Evolutionary conservation across 352 stramenopile species (phyloP).

Genomic region (Aphanomyces invadans): DNA sequence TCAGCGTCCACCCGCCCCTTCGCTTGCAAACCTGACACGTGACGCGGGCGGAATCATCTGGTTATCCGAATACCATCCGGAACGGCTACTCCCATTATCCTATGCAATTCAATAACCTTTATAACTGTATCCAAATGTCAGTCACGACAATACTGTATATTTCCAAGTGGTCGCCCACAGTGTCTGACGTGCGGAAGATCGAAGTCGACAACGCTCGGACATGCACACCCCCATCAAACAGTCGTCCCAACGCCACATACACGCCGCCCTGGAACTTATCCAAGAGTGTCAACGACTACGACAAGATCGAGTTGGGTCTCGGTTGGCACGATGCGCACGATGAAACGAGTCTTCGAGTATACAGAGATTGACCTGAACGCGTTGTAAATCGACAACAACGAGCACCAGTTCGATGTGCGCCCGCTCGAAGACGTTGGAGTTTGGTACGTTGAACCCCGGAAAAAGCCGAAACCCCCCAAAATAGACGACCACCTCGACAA

Average conservation of each 20-base stretch:
- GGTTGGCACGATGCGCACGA: conserved; percentile 63
- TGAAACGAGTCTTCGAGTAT: conserved; percentile 57
- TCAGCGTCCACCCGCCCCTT: too few relatives aligned
- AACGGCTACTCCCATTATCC: not conserved
- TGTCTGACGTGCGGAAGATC: not conserved
- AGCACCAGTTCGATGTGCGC: conserved; percentile 68
- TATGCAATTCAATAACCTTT: conserved; percentile 4
- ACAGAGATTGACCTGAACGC: conserved; percentile 63
- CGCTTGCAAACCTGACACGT: not conserved
- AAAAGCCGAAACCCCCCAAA: too few relatives aligned
- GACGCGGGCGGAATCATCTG: not conserved
- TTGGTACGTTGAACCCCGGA: too few relatives aligned
- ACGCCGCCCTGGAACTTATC: not conserved
- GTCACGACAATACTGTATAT: not conserved
- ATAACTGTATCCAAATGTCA: not conserved
- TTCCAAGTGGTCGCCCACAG: not conserved
- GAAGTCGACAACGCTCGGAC: too few relatives aligned
- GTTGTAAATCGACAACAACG: conserved; percentile 41
- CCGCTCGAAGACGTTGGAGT: conserved; percentile 29
- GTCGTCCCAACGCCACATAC: conserved; percentile 15
- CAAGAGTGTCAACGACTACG: conserved; percentile 12
- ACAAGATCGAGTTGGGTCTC: conserved; percentile 32
- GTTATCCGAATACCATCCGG: too few relatives aligned
- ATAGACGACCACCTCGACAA: too few relatives aligned
- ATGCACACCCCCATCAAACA: not conserved